Conservation (phyloP, 208 protist genomes). For the Leishmania martiniquensis region DNA sequence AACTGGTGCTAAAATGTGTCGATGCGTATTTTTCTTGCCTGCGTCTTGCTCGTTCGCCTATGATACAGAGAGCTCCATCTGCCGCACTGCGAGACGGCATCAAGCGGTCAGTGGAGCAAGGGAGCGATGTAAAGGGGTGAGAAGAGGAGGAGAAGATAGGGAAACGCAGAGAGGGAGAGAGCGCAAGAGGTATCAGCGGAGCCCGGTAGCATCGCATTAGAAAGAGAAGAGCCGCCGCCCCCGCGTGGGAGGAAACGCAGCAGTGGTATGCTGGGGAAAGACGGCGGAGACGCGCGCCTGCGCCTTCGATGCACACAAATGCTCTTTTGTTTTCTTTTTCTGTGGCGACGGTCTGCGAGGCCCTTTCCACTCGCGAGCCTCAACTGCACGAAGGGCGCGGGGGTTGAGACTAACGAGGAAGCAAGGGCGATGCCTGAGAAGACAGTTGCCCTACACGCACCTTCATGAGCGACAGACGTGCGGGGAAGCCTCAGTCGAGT, state of each 20-base stretch:
- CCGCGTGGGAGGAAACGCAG: not conserved
- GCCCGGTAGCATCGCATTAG: too few relatives aligned
- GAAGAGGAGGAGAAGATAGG: too few relatives aligned
- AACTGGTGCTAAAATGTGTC: not conserved
- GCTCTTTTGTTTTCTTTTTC: not conserved
- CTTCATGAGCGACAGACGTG: not conserved
- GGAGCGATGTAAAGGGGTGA: too few relatives aligned
- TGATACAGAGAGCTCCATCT: too few relatives aligned
- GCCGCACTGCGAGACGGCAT: too few relatives aligned
- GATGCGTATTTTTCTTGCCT: conserved; percentile 3
- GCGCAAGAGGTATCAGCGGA: too few relatives aligned
- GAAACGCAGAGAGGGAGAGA: too few relatives aligned
- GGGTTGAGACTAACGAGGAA: not conserved
- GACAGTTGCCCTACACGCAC: not conserved
- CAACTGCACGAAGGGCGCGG: too few relatives aligned
- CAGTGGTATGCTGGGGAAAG: not conserved
- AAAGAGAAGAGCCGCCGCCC: not conserved
- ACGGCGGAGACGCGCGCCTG: not conserved
- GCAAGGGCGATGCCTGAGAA: not conserved
- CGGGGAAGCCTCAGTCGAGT: not conserved
- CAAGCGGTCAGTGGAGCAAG: too few relatives aligned
- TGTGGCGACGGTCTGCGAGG: not conserved
- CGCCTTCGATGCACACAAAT: not conserved
- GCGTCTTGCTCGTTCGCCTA: not conserved
- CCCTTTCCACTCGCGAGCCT: not conserved